Evolutionary conservation across 2,329 filamentous ascomycete species (phyloP).

Genomic region (Hyphodiscus sp.): DNA sequence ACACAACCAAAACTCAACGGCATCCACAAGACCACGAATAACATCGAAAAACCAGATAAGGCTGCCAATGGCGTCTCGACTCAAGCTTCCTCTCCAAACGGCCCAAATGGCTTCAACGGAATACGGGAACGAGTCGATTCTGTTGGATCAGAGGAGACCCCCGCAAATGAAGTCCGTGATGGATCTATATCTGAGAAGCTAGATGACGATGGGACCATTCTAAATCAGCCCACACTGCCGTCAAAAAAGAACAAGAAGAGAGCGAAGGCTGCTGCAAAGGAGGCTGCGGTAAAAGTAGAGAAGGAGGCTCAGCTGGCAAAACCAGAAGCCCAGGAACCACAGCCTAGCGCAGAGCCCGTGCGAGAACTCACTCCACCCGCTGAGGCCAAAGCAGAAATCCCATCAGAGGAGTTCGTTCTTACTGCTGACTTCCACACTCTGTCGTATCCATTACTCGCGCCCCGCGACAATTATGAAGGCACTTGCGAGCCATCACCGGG

Average conservation of each 20-base stretch:
- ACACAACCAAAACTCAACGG: background rate
- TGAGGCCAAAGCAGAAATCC: background rate
- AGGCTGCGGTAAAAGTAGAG: background rate
- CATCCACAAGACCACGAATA: background rate
- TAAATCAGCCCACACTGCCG: background rate
- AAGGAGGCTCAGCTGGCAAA: background rate
- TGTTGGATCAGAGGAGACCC: background rate
- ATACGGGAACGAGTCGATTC: background rate
- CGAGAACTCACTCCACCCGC: background rate
- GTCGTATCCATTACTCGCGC: background rate
- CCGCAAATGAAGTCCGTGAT: background rate
- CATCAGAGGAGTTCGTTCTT: background rate
- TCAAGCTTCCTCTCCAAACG: background rate
- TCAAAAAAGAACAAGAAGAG: background rate
- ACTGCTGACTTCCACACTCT: constrained; percentile 8
- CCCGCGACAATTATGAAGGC: constrained; percentile 6
- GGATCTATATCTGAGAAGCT: background rate
- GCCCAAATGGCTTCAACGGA: background rate
- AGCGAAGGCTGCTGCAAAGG: background rate
- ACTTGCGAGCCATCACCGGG: constrained; percentile 9
- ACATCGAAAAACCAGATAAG: background rate
- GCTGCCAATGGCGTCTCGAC: background rate
- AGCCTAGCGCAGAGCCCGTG: background rate
- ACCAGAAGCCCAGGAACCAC: background rate
- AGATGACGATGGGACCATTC: background rate